Percentiles rank a stretch among this genome's conserved stretches.
phyloP scores from a whole-genome alignment of 768 basidiomycete genomes.

The Chiua virens region DNA sequence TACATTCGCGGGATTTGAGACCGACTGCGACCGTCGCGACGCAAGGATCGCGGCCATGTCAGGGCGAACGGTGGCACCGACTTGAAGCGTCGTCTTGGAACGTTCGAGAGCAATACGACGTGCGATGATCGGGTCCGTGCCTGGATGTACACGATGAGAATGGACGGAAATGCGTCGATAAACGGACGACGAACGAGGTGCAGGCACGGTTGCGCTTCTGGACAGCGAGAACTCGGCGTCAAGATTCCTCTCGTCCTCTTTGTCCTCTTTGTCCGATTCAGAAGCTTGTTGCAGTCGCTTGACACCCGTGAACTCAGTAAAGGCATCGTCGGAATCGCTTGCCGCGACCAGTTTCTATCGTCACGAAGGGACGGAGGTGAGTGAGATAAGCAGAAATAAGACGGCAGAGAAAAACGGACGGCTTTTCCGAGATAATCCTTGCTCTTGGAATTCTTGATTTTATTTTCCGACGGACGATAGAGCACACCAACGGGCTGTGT shows the following conservation, averaged over 20 bases:
- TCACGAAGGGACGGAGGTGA: slow-evolving; percentile 1
- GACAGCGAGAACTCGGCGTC: too few relatives aligned
- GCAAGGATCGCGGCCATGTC: too few relatives aligned
- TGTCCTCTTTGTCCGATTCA: slow-evolving; percentile 22
- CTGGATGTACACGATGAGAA: slow-evolving; percentile 1
- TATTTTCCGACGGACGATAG: too few relatives aligned
- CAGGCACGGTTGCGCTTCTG: too few relatives aligned
- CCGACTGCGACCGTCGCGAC: too few relatives aligned
- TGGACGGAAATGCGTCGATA: not conserved
- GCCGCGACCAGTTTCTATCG: slow-evolving; percentile 80
- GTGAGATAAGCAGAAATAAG: not conserved
- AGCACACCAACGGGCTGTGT: too few relatives aligned
- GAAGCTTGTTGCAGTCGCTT: slow-evolving; percentile 59
- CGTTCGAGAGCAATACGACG: slow-evolving; percentile 30
- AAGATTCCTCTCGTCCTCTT: too few relatives aligned
- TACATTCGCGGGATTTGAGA: slow-evolving; percentile 15
- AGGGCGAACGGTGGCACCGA: not conserved
- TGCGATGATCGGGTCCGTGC: not conserved
- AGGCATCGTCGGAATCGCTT: slow-evolving; percentile 71
- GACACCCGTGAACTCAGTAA: slow-evolving; percentile 77
- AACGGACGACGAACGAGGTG: too few relatives aligned
- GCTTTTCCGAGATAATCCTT: slow-evolving; percentile 95
- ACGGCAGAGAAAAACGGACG: slow-evolving; percentile 39
- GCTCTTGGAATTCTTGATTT: slow-evolving; percentile 80
- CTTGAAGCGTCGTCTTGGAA: slow-evolving; percentile 55